These are phyloP conservation scores for Aphanocladium album DNA, from an alignment of 2,329 filamentous ascomycete species.

Conservation along the genomic window DNA sequence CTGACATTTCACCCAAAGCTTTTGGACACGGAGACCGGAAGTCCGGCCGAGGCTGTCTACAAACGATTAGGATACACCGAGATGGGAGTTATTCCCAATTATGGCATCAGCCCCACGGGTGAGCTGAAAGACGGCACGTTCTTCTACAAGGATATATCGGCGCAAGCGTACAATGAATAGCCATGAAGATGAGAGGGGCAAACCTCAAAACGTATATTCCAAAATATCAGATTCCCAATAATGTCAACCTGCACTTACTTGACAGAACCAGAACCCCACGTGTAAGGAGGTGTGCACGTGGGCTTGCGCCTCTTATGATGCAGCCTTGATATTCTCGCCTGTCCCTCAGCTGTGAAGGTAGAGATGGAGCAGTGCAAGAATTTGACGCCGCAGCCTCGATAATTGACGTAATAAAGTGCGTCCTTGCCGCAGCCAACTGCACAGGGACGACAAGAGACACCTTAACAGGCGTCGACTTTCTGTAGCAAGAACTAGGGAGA, in stretches of 20 bases:
- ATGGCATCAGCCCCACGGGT: slow-evolving; percentile 44
- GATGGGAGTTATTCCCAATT: slow-evolving; percentile 51
- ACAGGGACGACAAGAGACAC: too few relatives aligned
- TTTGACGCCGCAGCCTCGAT: not conserved
- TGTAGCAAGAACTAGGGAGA: too few relatives aligned
- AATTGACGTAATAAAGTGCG: not conserved
- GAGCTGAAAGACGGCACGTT: slow-evolving; percentile 48
- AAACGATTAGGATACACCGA: slow-evolving; percentile 51
- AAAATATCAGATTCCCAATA: not conserved
- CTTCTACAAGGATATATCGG: slow-evolving; percentile 52
- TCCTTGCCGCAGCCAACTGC: too few relatives aligned
- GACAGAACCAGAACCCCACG: not conserved
- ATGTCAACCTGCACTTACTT: not conserved
- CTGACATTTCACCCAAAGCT: slow-evolving; percentile 30
- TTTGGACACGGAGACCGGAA: slow-evolving; percentile 48
- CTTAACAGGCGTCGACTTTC: too few relatives aligned
- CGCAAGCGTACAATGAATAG: not conserved
- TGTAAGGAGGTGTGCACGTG: not conserved
- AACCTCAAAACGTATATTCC: not conserved
- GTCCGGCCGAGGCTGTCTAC: slow-evolving; percentile 49
- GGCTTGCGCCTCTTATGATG: not conserved
- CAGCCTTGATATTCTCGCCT: not conserved
- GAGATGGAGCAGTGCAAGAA: not conserved
- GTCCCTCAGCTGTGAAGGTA: not conserved
- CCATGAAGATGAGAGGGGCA: not conserved